Evolutionary conservation across 129 eudicot species (phyloP).

Genomic region (Deinandra increscens): DNA sequence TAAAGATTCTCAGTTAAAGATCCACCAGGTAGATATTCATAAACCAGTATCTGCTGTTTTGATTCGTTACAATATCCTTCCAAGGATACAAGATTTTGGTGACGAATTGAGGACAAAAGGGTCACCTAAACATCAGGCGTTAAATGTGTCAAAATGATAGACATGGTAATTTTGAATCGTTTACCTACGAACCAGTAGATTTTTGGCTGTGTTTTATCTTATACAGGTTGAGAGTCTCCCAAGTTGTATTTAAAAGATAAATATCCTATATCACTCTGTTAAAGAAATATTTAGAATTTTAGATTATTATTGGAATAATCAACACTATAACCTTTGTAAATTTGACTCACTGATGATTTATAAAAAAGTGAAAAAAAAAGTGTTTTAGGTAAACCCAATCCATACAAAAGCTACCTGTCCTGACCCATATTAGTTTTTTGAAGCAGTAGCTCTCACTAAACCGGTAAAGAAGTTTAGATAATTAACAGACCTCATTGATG

Average conservation of each 20-base stretch:
- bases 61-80: constrained; percentile 87
- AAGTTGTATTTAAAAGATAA: constrained; percentile 1
- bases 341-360: neutral
- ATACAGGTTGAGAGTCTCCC: neutral
- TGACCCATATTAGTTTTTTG: neutral
- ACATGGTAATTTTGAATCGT: neutral
- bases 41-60: constrained; percentile 85
- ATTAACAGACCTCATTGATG: constrained; percentile 66
- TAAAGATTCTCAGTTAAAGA: constrained; percentile 81
- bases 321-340: neutral
- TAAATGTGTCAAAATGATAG: constrained; percentile 13
- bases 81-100: constrained; percentile 78
- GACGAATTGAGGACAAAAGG: constrained; percentile 72
- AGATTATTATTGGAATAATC: neutral
- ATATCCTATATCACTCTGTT: neutral
- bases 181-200: neutral
- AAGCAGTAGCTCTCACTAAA: neutral
- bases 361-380: neutral
- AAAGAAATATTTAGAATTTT: neutral
- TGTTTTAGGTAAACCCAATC: neutral
- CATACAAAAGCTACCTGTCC: neutral
- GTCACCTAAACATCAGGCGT: constrained; percentile 49
- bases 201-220: neutral
- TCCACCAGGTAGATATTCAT: constrained; percentile 86
- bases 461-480: constrained; percentile 2